Evolutionary conservation across 352 stramenopile species (phyloP).

Genomic region (Globisporangium cederbergense): DNA sequence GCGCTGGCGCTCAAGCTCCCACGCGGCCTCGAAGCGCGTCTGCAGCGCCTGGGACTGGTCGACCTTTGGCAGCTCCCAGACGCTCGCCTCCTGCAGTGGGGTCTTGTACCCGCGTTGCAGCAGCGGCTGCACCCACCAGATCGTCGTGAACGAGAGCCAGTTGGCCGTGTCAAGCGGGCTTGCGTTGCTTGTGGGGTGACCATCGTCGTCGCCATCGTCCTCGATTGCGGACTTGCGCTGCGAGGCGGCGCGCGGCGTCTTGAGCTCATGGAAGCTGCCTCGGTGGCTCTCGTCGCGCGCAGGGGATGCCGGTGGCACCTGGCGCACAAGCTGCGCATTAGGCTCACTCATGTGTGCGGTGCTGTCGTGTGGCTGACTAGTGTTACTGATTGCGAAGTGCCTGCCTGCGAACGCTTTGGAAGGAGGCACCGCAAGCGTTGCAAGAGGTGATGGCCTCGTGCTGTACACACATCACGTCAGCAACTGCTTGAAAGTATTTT

Average conservation of each 20-base stretch:
- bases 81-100: constrained; percentile 31
- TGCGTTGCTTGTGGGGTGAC: not conserved
- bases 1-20: constrained; percentile 20
- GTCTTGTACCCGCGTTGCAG: constrained; percentile 28
- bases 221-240: constrained; percentile 10
- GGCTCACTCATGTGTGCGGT: constrained; percentile 2
- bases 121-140: constrained; percentile 56
- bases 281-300: not conserved
- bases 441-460: not conserved
- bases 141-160: constrained; percentile 39
- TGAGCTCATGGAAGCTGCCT: constrained; percentile 16
- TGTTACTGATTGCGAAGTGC: not conserved
- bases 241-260: constrained; percentile 7
- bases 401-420: not conserved
- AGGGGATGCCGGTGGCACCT: not conserved
- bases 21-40: constrained; percentile 41
- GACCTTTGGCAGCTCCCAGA: constrained; percentile 40
- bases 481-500: too few species aligned
- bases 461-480: constrained; percentile 1
- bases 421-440: not conserved
- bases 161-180: constrained; percentile 37
- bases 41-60: constrained; percentile 42
- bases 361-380: too few species aligned
- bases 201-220: not conserved
- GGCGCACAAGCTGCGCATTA: constrained; percentile 1